A percentile compares a stretch with the other conserved stretches of the same genome.
These are phyloP conservation scores for Nannizziopsis barbatae DNA, from an alignment of 2,329 filamentous ascomycete species.

Conservation along the genomic window DNA sequence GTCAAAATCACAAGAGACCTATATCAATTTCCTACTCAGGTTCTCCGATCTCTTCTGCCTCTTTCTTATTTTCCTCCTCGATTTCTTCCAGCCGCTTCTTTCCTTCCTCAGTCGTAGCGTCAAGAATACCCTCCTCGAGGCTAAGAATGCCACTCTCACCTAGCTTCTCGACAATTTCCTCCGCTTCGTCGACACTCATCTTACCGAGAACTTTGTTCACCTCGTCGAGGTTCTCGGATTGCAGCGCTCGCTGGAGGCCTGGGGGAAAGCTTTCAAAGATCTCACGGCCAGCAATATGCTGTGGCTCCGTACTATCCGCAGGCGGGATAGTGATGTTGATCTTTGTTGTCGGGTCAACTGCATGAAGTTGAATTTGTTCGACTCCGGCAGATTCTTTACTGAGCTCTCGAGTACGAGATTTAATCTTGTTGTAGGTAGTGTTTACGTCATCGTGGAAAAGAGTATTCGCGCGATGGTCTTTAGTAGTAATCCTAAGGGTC, in stretches of 20 bases:
- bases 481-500: constrained; percentile 57
- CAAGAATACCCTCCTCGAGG: constrained; percentile 85
- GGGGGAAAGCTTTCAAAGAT: constrained; percentile 78
- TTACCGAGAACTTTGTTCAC: constrained; percentile 79
- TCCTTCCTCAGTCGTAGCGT: constrained; percentile 83
- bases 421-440: constrained; percentile 74
- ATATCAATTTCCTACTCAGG: constrained; percentile 18
- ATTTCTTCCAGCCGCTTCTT: constrained; percentile 66
- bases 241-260: constrained; percentile 68
- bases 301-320: constrained; percentile 52
- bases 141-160: constrained; percentile 80
- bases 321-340: constrained; percentile 80
- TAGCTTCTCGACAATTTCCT: constrained; percentile 69
- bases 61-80: constrained; percentile 44
- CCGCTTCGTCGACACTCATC: constrained; percentile 80
- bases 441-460: constrained; percentile 90
- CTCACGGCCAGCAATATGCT: constrained; percentile 50
- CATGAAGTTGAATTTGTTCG: constrained; percentile 95
- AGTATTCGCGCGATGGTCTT: constrained; percentile 77
- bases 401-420: constrained; percentile 63
- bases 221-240: constrained; percentile 78
- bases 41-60: constrained; percentile 24
- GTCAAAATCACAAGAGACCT: too few relatives aligned
- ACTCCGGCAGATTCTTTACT: constrained; percentile 55
- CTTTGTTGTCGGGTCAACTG: constrained; percentile 81